A percentile compares a stretch with the other conserved stretches of the same genome.
These are phyloP conservation scores for Lantana camara DNA, from an alignment of 257 asterid genomes.

Conservation along the genomic window DNA sequence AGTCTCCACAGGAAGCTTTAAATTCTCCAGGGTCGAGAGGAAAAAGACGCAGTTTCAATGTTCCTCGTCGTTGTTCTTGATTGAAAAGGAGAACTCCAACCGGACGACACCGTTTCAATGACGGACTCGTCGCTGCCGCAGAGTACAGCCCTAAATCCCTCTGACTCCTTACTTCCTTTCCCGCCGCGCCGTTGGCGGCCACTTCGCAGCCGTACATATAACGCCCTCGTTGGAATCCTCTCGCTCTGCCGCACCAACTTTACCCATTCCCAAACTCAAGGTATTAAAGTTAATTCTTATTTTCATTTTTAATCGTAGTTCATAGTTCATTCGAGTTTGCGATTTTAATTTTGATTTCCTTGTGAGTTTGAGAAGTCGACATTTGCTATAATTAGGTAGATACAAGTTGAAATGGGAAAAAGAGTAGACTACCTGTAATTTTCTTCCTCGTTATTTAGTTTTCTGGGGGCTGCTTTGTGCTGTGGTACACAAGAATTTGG, in stretches of 20 bases:
- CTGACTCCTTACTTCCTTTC: conserved; percentile 27
- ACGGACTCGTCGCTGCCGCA: conserved; percentile 37
- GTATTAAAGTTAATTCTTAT: conserved; percentile 33
- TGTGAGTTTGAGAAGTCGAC: conserved; percentile 9
- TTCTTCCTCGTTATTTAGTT: background rate
- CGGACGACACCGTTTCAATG: conserved; percentile 31
- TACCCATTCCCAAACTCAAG: conserved; percentile 34
- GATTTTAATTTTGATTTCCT: background rate
- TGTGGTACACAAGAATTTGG: background rate
- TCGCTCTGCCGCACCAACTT: conserved; percentile 38
- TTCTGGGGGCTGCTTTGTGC: background rate
- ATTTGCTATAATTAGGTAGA: conserved; percentile 9
- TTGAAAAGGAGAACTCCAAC: conserved; percentile 13
- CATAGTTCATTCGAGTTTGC: background rate
- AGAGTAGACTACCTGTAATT: background rate
- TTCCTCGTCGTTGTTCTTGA: too few relatives aligned
- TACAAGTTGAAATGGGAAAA: background rate
- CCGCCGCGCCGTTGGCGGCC: conserved; percentile 61
- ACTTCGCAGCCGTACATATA: conserved; percentile 60
- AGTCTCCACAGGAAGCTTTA: too few relatives aligned
- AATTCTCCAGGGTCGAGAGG: too few relatives aligned
- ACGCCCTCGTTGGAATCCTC: conserved; percentile 40
- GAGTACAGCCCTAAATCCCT: conserved; percentile 35
- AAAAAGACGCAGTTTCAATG: too few relatives aligned
- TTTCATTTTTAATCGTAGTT: background rate